Base-by-base conservation (phyloP, 805 yeast species). In the Wickerhamomyces hampshirensis region DNA sequence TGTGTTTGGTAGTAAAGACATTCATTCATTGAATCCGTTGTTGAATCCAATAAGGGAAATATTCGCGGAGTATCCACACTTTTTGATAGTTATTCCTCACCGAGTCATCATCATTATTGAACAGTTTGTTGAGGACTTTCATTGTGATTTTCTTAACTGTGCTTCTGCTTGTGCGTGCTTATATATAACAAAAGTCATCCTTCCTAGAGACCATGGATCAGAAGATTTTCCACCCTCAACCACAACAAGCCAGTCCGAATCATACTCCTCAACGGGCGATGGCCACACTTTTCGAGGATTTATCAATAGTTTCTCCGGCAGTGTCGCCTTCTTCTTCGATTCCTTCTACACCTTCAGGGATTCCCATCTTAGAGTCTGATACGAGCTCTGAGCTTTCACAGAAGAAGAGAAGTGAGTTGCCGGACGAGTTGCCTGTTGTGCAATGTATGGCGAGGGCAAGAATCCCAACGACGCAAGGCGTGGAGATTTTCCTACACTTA, bases 401-500 rank as follows among this genome's bases (percentile, higher is more conserved):
- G 19, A 38, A 48, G 10, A 63, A 62, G 34, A 55, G 71, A 49
- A 43, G 53, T 27, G 67, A 65, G 21, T 59, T 77, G 11, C 81
- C 80, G 6, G 73, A 66, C 31, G 51, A 39, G 14, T 65, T 91
- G 42, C 98, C 98, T 2, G 49, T 58, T 18, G 98, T 93, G 10
- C 73, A 74, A 51, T 93, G 98, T 59, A 74, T 87, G 35, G 96
- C 96, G 5, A 69, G 98, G 36, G 98, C 98, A 3, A 69, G 99
- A 41, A 91, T 93, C 37, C 98, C 98, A 33, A 93, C 99, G 4
- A 88, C 95, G 1, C 79, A 80, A 36, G 98, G 97, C 4, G 88
- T 94, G 2, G 98, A 93, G 55, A 88, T 91, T 34, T 93, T 88
- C 51, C 66, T 93, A 38, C 98, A 93, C 63, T 62, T 93, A 24